Evolutionary conservation across 2,329 filamentous ascomycete genomes (phyloP).

Genomic region (Rutstroemia sp.): DNA sequence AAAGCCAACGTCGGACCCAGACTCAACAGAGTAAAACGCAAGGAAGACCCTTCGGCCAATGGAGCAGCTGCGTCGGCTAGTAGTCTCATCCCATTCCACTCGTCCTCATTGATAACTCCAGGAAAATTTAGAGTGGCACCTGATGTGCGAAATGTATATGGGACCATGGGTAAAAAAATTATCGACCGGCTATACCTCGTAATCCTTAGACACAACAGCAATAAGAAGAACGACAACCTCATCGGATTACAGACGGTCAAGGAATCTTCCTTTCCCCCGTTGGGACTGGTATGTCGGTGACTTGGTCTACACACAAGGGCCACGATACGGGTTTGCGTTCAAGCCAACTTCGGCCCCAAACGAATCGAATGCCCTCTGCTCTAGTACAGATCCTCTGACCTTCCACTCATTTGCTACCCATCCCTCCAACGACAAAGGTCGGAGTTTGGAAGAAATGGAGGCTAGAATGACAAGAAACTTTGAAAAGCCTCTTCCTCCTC

Average conservation of each 20-base stretch:
- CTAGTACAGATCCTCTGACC: too few species aligned
- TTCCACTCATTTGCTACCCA: too few species aligned
- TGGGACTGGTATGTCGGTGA: too few species aligned
- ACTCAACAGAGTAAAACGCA: too few species aligned
- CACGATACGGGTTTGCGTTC: too few species aligned
- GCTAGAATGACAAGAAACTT: not conserved
- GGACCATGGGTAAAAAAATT: not conserved
- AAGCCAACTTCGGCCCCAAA: too few species aligned
- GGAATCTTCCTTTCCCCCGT: not conserved
- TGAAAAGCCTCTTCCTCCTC: not conserved
- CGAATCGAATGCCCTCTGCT: too few species aligned
- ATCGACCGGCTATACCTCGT: not conserved
- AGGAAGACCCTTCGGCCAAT: too few species aligned
- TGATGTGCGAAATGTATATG: not conserved
- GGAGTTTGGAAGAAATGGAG: not conserved
- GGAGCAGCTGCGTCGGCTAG: too few species aligned
- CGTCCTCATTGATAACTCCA: not conserved
- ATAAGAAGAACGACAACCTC: not conserved
- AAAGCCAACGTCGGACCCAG: too few species aligned
- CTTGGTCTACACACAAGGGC: too few species aligned
- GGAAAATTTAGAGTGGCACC: not conserved
- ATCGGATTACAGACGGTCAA: not conserved
- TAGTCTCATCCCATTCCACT: not conserved
- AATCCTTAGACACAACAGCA: not conserved
- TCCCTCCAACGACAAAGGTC: not conserved